Conservation (phyloP, 2,329 filamentous ascomycete genomes). For the Penicillium sclerotiorum region DNA sequence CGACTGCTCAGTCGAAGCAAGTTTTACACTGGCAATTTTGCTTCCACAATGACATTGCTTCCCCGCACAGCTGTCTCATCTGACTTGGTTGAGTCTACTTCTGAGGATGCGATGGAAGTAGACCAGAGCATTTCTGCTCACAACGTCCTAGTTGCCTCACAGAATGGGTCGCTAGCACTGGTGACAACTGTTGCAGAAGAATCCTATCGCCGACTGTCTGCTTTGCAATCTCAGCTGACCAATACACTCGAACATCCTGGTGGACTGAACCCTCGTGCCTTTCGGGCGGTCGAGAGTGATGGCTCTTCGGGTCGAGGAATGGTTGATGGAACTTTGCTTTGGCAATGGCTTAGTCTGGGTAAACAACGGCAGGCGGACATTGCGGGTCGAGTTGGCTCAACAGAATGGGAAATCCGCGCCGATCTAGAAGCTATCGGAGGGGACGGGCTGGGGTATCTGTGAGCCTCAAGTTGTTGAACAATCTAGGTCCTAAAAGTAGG, state of each 20-base stretch:
- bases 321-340: constrained; percentile 76
- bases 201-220: constrained; percentile 79
- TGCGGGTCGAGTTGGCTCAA: constrained; percentile 70
- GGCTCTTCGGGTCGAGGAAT: constrained; percentile 61
- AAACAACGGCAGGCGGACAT: constrained; percentile 73
- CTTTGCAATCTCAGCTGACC: constrained; percentile 76
- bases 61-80: constrained; percentile 62
- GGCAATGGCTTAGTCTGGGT: constrained; percentile 74
- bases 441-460: constrained; percentile 58
- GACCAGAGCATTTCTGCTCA: constrained; percentile 40
- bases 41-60: constrained; percentile 74
- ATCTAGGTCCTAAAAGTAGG: neutral
- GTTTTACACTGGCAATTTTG: constrained; percentile 82
- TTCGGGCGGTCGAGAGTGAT: constrained; percentile 62
- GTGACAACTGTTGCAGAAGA: constrained; percentile 78
- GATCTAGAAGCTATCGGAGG: constrained; percentile 70
- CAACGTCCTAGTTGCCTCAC: constrained; percentile 70
- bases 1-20: constrained; percentile 83
- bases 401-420: constrained; percentile 67
- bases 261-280: constrained; percentile 80
- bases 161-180: constrained; percentile 74
- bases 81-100: constrained; percentile 35
- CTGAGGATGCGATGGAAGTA: constrained; percentile 43
- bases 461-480: neutral
- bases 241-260: constrained; percentile 75